These are phyloP conservation scores for Rosa chinensis DNA, from an alignment of 306 rosid species.

Conservation along the genomic window DNA sequence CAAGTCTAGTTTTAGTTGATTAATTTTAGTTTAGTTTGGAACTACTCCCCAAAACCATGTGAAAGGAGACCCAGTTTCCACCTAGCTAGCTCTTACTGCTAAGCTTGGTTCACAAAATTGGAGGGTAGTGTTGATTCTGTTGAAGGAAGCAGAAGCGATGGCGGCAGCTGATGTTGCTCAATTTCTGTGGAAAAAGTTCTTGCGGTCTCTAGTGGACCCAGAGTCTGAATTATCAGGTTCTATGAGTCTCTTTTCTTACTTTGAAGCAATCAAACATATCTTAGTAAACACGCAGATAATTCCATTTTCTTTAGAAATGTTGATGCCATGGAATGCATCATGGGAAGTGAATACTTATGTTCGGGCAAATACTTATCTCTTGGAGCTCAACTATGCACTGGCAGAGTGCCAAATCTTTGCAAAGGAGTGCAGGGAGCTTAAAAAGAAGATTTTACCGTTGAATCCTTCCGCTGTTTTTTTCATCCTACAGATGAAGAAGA, in stretches of 20 bases:
- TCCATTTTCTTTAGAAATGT: neutral
- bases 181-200: neutral
- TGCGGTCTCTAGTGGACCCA: neutral
- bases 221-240: neutral
- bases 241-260: neutral
- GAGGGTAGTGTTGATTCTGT: neutral
- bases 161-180: neutral
- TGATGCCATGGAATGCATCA: neutral
- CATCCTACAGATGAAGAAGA: neutral
- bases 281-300: neutral
- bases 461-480: neutral
- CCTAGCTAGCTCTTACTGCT: too few relatives aligned
- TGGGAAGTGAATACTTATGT: neutral
- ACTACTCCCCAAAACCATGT: neutral
- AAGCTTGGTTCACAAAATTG: neutral
- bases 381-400: constrained; percentile 15
- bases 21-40: too few relatives aligned
- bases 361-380: neutral
- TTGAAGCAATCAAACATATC: neutral
- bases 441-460: neutral
- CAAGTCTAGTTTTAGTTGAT: too few relatives aligned
- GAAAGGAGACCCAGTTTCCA: neutral
- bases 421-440: neutral
- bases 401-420: neutral
- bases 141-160: neutral